phyloP scores from a whole-genome alignment of 176 grass and related monocot genomes.

The Cocos nucifera region DNA sequence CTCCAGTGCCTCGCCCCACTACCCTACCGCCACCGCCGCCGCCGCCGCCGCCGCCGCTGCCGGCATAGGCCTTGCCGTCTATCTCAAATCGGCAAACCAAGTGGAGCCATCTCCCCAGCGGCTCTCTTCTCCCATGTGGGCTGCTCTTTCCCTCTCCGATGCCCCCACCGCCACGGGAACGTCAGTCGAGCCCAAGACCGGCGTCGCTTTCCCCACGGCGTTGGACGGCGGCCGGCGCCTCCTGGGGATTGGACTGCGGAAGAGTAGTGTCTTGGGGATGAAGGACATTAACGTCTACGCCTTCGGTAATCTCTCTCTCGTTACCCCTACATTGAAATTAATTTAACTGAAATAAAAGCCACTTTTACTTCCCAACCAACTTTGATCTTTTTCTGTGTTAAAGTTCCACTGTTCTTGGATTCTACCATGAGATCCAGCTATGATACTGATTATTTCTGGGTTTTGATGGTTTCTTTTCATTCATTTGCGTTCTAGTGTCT shows the following conservation, averaged over 20 bases:
- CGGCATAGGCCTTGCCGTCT: slow-evolving; percentile 32
- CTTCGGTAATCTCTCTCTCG: slow-evolving; percentile 43
- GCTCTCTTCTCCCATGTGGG: slow-evolving; percentile 37
- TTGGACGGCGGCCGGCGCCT: slow-evolving; percentile 35
- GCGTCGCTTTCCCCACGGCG: slow-evolving; percentile 45
- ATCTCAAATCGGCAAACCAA: slow-evolving; percentile 12
- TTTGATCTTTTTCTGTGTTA: background rate
- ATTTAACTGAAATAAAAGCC: background rate
- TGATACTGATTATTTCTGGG: too few species aligned
- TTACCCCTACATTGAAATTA: background rate
- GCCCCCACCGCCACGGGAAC: slow-evolving; percentile 7
- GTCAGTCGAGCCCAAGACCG: slow-evolving; percentile 41
- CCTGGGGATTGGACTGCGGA: slow-evolving; percentile 68
- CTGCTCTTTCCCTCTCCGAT: slow-evolving; percentile 57
- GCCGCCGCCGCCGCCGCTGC: slow-evolving; percentile 21
- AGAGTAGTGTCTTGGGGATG: slow-evolving; percentile 59
- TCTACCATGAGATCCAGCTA: too few species aligned
- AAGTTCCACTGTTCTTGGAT: too few species aligned
- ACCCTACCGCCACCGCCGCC: slow-evolving; percentile 18
- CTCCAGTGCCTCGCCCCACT: slow-evolving; percentile 7
- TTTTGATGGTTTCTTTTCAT: too few species aligned
- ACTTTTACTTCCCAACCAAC: background rate
- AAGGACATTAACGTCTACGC: slow-evolving; percentile 79
- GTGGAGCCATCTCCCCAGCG: slow-evolving; percentile 15
- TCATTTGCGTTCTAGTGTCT: too few species aligned